Percentiles rank a stretch among this genome's conserved stretches.
These are phyloP conservation scores for Paramyrothecium sp. DNA, from an alignment of 2,329 filamentous ascomycete species.

Conservation along the genomic window DNA sequence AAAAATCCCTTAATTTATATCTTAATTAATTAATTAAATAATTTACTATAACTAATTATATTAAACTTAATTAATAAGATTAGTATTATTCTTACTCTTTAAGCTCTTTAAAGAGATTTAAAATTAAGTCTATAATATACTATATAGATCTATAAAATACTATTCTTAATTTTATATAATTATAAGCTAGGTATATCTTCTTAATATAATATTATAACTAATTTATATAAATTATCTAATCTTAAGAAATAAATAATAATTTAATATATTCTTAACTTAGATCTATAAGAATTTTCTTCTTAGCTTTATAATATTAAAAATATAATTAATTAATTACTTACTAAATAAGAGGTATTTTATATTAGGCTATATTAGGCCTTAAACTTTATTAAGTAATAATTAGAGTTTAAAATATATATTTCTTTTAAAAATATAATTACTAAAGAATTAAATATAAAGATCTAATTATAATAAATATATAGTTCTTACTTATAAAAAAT, in stretches of 20 bases:
- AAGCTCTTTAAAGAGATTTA: not conserved
- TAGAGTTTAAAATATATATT: not conserved
- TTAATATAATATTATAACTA: slow-evolving; percentile 1
- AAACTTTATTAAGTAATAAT: no score
- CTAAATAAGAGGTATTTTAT: not conserved
- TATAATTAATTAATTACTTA: not conserved
- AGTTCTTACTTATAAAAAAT: no score
- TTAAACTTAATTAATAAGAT: not conserved
- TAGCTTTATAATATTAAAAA: not conserved
- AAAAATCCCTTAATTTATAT: not conserved
- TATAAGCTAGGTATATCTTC: not conserved
- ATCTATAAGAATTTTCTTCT: no score
- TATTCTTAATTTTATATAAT: not conserved
- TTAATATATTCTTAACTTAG: no score
- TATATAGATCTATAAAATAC: slow-evolving; percentile 1
- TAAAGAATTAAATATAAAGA: not conserved
- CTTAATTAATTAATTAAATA: slow-evolving; percentile 1
- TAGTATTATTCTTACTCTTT: not conserved
- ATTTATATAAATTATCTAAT: no score
- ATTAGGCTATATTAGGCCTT: not conserved
- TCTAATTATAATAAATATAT: not conserved
- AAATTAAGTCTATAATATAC: no score
- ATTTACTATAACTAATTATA: not conserved
- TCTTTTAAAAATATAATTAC: not conserved
- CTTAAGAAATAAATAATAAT: no score